Evolutionary conservation across 495 filamentous ascomycete species (phyloP), one percentile per base, ranked within the genome.

Genomic region (Xylona heveae): DNA sequence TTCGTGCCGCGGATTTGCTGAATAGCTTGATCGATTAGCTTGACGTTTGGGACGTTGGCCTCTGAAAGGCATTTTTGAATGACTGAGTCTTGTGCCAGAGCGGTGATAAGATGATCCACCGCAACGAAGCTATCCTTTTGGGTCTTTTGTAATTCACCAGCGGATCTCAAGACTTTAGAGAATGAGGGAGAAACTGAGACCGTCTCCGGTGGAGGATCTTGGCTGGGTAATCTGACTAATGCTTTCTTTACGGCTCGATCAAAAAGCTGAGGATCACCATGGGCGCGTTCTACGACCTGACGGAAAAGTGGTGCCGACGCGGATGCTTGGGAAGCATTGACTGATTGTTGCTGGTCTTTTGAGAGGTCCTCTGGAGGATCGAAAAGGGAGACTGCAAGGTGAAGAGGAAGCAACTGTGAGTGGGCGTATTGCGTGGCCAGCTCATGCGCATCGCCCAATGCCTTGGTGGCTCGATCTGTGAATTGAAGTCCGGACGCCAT

Each of bases 71-170:
- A 67, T 26, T 53, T 54, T 47, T 82, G 68, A 13, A 95, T 69
- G 6, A 68, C 52, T 0, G 68, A 41, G 42, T 97, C 88, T 38
- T 94, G 84, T 0, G 66, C 66, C 16, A 91, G 53, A 2, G 79
- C 68, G 40, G 71, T 67, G 37, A 97, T 94, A 19, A 97, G 62
- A 48, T 97, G 88, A 48, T 94, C 85, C 19, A 94, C 71, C 4
- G 85, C 85, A 32, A 95, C 77, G 49, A 67, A 97, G 40, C 74
- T 79, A 48, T 97, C 88, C 44, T 92, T 93, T 40, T 95, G 88
- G 2, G 82, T 84, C 54, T 88, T 92, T 34, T 84, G 81, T 16
- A 97, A 53, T n/a, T 94, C 83, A 44, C 74, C 71, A 5, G 88
- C 83, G 34, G 71, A 61, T 28, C 82, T 65, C 19, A 97, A 60